A percentile compares a stretch with the other conserved stretches of the same genome.
Evolutionary conservation across 441 rosid genomes (phyloP).

Genomic region (Eugenia klotzschiana): DNA sequence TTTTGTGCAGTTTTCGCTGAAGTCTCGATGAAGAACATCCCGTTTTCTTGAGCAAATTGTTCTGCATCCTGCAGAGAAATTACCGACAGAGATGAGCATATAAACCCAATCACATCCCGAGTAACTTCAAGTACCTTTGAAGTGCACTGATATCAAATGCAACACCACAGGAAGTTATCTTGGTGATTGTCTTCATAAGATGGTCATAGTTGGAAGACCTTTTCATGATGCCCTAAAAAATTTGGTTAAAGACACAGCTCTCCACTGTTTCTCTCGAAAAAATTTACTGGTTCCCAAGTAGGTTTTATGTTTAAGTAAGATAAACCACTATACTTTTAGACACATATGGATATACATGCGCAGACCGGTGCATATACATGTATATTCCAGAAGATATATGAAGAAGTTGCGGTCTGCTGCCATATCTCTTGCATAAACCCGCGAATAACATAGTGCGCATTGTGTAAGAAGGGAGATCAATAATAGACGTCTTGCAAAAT

Average conservation of each 20-base stretch:
- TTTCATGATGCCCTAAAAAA: neutral
- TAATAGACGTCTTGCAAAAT: neutral
- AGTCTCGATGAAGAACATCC: slow-evolving; percentile 1
- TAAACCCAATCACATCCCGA: neutral
- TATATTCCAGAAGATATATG: neutral
- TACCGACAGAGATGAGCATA: neutral
- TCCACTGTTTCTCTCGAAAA: neutral
- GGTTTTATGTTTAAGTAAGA: neutral
- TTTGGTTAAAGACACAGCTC: neutral
- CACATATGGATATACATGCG: neutral
- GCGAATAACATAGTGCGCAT: neutral
- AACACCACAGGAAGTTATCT: neutral
- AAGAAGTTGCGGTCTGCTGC: neutral
- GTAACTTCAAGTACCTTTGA: neutral
- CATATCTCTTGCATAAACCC: neutral
- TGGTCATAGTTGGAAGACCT: neutral
- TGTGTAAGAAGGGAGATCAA: neutral
- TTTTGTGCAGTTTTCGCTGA: neutral
- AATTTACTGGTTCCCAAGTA: neutral
- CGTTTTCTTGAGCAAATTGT: neutral
- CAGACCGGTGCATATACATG: neutral
- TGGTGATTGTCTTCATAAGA: neutral
- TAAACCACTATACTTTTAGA: neutral
- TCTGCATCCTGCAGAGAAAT: neutral
- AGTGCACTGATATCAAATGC: neutral